Evolutionary conservation across 2,329 filamentous ascomycete genomes (phyloP), one percentile per base, ranked within the genome.

Genomic region (Colletotrichum spaethianum): DNA sequence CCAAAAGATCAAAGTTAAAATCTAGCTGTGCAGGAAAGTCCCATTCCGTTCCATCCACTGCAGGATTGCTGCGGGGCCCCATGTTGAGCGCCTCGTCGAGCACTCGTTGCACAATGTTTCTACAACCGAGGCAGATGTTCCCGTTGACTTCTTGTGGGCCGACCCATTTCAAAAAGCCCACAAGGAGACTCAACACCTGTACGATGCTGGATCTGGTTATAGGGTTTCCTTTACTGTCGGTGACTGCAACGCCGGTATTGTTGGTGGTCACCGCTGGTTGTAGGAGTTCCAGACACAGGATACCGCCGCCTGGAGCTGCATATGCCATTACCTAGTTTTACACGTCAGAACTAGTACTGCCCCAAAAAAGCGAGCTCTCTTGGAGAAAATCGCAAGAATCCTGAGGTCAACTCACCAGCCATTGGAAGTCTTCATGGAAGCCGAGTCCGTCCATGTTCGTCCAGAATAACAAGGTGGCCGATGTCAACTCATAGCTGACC

Each of bases 141-240:
- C 82, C 83, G 36, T 88, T 88, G 1, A 86, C 85, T 0, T 84
- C 84, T 0, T 82, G 81, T 0, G 85, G 85, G 3, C 81, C 80
- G 1, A 88, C 80, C 86, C 86, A 88, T 61, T 86, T 85, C 6
- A 88, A 79, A 59, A 88, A 88, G 0, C 84, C 86, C 7, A 87
- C 82, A 0, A 89, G 78, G 1, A 88, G 82, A 65, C 84, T 87
- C 1, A 88, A 80, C 61, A 88, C 85, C 71, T 88, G 86, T n/a
- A 88, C 83, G 8, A 88, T 86, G 46, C 81, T 82, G 0, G 86
- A 87, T 1, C 85, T 81, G 1, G 82, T 86, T 11, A 88, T 79
- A 16, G 78, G 70, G 28, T 78, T 76, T 20, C 76, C 76, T 1
- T 82, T 79, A 1, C 78, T 75, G 53, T 79, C 62, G 11, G 20